A percentile compares a stretch with the other conserved stretches of the same genome.
Evolutionary conservation across 2,329 filamentous ascomycete genomes (phyloP).

Genomic region (Diaporthe humulicola): DNA sequence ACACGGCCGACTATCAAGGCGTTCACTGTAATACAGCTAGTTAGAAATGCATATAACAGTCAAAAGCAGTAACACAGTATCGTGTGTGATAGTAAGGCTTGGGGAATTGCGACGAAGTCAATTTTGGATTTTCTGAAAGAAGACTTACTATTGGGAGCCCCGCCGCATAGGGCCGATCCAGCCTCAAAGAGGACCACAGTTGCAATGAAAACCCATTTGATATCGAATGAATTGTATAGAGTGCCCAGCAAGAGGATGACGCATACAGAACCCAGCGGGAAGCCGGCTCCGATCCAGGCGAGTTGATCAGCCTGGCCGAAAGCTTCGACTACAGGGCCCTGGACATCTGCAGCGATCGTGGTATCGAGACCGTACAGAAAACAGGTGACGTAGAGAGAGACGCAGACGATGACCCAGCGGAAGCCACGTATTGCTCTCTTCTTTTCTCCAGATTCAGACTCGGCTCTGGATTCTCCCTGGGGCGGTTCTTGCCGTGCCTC

Average conservation of each 20-base stretch:
- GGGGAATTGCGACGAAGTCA: background rate
- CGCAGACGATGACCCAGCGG: conserved; percentile 11
- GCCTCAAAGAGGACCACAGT: conserved; percentile 42
- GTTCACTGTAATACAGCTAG: conserved; percentile 44
- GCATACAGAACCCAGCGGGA: conserved; percentile 55
- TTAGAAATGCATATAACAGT: accelerated
- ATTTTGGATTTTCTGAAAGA: background rate
- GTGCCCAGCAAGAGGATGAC: conserved; percentile 51
- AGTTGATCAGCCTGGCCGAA: conserved; percentile 53
- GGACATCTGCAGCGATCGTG: conserved; percentile 59
- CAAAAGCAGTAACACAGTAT: background rate
- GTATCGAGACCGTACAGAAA: conserved; percentile 42
- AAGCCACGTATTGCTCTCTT: background rate
- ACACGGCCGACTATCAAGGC: conserved; percentile 60
- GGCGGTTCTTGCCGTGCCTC: background rate
- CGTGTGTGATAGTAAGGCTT: too few relatives aligned
- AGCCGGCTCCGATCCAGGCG: conserved; percentile 54
- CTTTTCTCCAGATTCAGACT: background rate
- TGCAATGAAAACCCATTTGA: conserved; percentile 53
- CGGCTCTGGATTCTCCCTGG: background rate
- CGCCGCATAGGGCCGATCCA: conserved; percentile 53
- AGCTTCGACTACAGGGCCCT: conserved; percentile 52
- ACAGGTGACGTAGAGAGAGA: conserved; percentile 20
- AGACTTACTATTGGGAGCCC: conserved; percentile 48
- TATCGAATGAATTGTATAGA: conserved; percentile 55